Percentiles rank a stretch among this genome's conserved stretches.
Conservation (phyloP, 495 filamentous ascomycete species). For the Lasiosphaeria ovina region DNA sequence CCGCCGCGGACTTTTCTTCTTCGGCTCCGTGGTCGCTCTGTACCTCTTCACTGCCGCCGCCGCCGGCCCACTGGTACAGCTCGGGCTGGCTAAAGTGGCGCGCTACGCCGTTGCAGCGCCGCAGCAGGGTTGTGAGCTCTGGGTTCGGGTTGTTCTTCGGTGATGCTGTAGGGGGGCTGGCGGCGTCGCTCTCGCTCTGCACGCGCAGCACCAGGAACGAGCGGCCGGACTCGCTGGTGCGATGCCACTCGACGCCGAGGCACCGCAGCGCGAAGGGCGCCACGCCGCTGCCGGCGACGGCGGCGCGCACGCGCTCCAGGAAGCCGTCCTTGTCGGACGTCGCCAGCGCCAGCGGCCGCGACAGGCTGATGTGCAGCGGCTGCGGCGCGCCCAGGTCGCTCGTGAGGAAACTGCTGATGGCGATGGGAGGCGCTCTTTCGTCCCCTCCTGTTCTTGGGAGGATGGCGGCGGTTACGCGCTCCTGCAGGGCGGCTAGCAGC, state of each 20-base stretch:
- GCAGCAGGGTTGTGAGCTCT: conserved; percentile 62
- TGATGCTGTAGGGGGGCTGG: conserved; percentile 17
- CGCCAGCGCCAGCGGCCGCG: conserved; percentile 65
- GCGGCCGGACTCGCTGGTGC: conserved; percentile 61
- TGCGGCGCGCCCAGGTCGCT: conserved; percentile 75
- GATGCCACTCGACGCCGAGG: conserved; percentile 40
- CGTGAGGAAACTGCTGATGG: conserved; percentile 61
- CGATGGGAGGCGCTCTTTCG: neutral
- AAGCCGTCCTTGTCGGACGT: conserved; percentile 66
- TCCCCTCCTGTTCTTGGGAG: neutral
- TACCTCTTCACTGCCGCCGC: conserved; percentile 23
- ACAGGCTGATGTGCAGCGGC: conserved; percentile 89
- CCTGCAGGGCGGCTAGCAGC: conserved; percentile 47
- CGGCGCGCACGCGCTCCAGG: conserved; percentile 41
- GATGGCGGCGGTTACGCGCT: conserved; percentile 4
- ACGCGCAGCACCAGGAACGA: conserved; percentile 84
- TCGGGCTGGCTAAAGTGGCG: conserved; percentile 62
- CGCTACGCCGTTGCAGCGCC: conserved; percentile 61
- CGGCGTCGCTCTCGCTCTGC: conserved; percentile 2
- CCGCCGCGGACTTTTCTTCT: neutral
- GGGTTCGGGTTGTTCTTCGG: conserved; percentile 32
- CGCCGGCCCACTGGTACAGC: conserved; percentile 56
- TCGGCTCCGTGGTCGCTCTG: conserved; percentile 31
- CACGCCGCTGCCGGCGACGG: conserved; percentile 26
- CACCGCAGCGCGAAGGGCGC: conserved; percentile 36